phyloP scores from a whole-genome alignment of 352 stramenopile genomes.

The Globisporangium viniferum region DNA sequence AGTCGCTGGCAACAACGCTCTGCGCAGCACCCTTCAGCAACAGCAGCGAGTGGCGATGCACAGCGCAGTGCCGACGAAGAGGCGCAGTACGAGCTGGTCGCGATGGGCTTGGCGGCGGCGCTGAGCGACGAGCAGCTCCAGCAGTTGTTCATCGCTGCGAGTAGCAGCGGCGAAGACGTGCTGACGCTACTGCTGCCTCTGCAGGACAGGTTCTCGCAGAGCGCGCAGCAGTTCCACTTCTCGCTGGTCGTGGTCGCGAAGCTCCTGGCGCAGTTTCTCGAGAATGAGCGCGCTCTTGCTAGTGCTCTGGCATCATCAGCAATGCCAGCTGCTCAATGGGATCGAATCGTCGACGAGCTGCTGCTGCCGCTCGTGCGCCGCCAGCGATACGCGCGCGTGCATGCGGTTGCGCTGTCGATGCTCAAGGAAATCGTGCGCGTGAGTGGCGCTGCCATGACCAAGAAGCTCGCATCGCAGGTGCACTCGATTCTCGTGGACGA shows the following conservation, averaged over 20 bases:
- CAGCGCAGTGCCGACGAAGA: conserved; percentile 27
- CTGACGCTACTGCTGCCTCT: conserved; percentile 42
- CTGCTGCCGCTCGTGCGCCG: conserved; percentile 30
- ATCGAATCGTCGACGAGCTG: conserved; percentile 19
- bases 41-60: background rate
- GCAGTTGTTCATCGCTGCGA: conserved; percentile 24
- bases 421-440: conserved; percentile 24
- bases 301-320: background rate
- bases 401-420: conserved; percentile 26
- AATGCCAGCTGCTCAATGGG: background rate
- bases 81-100: conserved; percentile 53
- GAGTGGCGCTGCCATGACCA: conserved; percentile 7
- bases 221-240: conserved; percentile 36
- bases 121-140: conserved; percentile 24
- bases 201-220: conserved; percentile 13
- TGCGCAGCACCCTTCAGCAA: background rate
- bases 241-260: conserved; percentile 27
- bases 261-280: conserved; percentile 28
- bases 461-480: conserved; percentile 8
- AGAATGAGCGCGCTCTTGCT: conserved; percentile 8
- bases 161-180: conserved; percentile 7
- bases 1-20: conserved; percentile 11
- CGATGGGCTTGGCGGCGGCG: conserved; percentile 28
- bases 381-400: conserved; percentile 24
- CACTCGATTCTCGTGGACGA: conserved; percentile 12